These are phyloP conservation scores for Drosera spatulata DNA, from an alignment of 179 eudicot species.

Conservation along the genomic window DNA sequence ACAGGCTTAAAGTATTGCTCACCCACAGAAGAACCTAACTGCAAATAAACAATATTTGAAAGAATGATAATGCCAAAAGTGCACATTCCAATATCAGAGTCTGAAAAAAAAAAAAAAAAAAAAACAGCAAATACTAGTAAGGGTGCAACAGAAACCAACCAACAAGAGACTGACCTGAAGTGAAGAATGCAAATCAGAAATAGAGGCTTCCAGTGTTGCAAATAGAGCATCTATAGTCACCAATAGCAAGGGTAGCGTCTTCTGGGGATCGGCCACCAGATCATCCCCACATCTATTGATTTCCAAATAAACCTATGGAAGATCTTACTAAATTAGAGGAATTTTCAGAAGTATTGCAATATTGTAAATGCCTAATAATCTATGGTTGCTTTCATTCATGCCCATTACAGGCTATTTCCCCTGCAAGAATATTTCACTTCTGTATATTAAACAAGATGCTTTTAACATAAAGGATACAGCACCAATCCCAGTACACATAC, in stretches of 20 bases:
- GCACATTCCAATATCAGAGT: not conserved
- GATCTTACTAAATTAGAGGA: not conserved
- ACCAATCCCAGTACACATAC: too few relatives aligned
- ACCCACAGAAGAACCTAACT: constrained; percentile 51
- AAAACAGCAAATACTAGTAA: not conserved
- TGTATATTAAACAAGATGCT: too few relatives aligned
- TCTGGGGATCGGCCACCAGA: constrained; percentile 57
- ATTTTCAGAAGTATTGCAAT: not conserved
- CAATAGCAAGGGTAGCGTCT: constrained; percentile 50
- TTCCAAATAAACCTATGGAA: constrained; percentile 62
- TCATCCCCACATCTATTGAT: constrained; percentile 61
- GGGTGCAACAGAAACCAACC: not conserved
- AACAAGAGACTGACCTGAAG: constrained; percentile 37
- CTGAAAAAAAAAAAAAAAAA: not conserved
- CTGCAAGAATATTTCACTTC: too few relatives aligned
- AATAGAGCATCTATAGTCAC: constrained; percentile 44
- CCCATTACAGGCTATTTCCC: too few relatives aligned
- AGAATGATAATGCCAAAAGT: not conserved
- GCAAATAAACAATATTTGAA: constrained; percentile 12
- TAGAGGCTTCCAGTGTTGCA: constrained; percentile 60
- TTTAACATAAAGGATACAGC: too few relatives aligned
- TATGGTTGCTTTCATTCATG: too few relatives aligned
- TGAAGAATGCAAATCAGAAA: constrained; percentile 46
- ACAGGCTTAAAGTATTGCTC: constrained; percentile 39
- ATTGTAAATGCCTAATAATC: not conserved